Conservation (phyloP, 2,329 filamentous ascomycete genomes). For the Basipetospora chlamydospora region DNA sequence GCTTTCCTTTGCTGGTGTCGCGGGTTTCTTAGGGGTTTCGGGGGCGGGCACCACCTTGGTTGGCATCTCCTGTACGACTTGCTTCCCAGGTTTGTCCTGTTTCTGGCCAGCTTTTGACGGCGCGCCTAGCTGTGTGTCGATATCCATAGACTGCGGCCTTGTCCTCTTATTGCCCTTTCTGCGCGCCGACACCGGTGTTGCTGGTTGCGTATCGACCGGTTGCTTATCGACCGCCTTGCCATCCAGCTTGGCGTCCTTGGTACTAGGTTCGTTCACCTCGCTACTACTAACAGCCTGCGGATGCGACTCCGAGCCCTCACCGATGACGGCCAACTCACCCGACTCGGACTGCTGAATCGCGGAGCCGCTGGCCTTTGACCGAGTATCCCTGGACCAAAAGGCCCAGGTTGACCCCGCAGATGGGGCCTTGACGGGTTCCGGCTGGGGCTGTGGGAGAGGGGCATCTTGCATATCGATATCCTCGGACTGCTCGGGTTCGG, state of each 20-base stretch:
- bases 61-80: not conserved
- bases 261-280: constrained; percentile 21
- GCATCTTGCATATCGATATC: constrained; percentile 31
- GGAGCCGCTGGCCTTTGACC: constrained; percentile 19
- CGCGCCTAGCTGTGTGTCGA: constrained; percentile 22
- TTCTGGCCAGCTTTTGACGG: constrained; percentile 13
- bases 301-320: constrained; percentile 41
- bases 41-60: constrained; percentile 8
- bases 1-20: constrained; percentile 18
- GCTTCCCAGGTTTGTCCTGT: constrained; percentile 3
- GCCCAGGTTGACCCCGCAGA: constrained; percentile 57
- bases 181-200: constrained; percentile 16
- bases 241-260: constrained; percentile 16
- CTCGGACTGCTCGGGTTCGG: constrained; percentile 17
- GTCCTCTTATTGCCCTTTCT: constrained; percentile 28
- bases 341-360: constrained; percentile 16
- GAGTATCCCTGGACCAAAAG: constrained; percentile 57
- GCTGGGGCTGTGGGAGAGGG: constrained; percentile 13
- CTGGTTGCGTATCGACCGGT: constrained; percentile 12
- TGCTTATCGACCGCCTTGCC: too few species aligned
- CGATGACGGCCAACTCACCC: constrained; percentile 42
- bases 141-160: constrained; percentile 32
- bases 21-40: constrained; percentile 11
- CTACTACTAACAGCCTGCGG: constrained; percentile 31
- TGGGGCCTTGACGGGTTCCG: constrained; percentile 18